Conservation (phyloP, 495 filamentous ascomycete genomes). For the Penicillium paradoxum region DNA sequence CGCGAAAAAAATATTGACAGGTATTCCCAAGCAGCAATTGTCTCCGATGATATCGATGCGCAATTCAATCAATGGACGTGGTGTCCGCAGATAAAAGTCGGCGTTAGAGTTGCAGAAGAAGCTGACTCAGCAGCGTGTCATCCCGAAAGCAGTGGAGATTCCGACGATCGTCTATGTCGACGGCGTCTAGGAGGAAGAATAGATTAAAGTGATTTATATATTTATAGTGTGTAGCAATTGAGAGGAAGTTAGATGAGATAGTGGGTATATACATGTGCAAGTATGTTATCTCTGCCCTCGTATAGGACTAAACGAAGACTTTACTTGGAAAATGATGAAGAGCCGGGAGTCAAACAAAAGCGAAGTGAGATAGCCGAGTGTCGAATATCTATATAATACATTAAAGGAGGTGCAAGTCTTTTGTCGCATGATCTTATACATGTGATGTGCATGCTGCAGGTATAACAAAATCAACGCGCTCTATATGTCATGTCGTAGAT, state of each 20-base stretch:
- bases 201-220: too few relatives aligned
- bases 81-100: conserved; percentile 6
- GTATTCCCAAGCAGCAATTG: not conserved
- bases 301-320: too few relatives aligned
- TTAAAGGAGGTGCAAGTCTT: not conserved
- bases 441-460: not conserved
- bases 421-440: not conserved
- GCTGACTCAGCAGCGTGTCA: conserved; percentile 24
- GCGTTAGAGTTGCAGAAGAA: not conserved
- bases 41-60: not conserved
- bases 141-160: conserved; percentile 1
- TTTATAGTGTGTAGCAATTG: too few relatives aligned
- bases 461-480: not conserved
- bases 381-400: not conserved
- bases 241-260: too few relatives aligned
- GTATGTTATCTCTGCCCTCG: too few relatives aligned
- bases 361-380: not conserved
- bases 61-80: conserved; percentile 1
- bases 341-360: too few relatives aligned
- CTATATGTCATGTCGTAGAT: not conserved
- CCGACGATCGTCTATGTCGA: not conserved
- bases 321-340: too few relatives aligned
- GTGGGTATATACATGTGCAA: too few relatives aligned
- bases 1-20: not conserved
- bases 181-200: too few relatives aligned